Percentiles rank a stretch among this genome's conserved stretches.
Evolutionary conservation across 1,139 yeast genomes (phyloP).

Genomic region (Debaryomyces sp.): DNA sequence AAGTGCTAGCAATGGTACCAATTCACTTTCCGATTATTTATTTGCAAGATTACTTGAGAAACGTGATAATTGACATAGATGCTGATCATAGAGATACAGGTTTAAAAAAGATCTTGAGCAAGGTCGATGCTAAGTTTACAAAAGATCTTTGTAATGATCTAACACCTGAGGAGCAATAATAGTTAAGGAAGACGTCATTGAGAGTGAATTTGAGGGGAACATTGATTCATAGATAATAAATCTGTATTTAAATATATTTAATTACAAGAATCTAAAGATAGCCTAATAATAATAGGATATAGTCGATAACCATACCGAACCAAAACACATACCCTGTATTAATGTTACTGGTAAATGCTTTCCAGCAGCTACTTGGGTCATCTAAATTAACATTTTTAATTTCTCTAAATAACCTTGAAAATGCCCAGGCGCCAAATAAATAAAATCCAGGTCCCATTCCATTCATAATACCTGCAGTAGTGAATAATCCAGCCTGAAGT

Average conservation of each 20-base stretch:
- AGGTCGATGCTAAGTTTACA: conserved; percentile 28
- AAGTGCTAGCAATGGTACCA: conserved; percentile 35
- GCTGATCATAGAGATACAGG: conserved; percentile 20
- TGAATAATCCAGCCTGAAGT: conserved; percentile 66
- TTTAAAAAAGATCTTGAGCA: conserved; percentile 31
- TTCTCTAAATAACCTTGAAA: conserved; percentile 67
- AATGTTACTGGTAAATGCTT: conserved; percentile 74
- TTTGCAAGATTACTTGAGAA: conserved; percentile 30
- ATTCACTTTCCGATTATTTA: conserved; percentile 33
- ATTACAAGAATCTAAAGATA: conserved; percentile 24
- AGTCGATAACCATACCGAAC: conserved; percentile 77
- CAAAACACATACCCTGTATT: conserved; percentile 79
- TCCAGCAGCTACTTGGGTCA: conserved; percentile 81
- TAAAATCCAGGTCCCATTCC: conserved; percentile 88
- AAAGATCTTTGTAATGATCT: conserved; percentile 17
- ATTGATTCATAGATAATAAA: background rate
- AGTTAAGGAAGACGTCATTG: background rate
- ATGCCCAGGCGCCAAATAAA: conserved; percentile 66
- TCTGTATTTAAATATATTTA: background rate
- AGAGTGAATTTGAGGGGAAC: too few relatives aligned
- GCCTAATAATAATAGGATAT: conserved; percentile 54
- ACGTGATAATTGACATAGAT: conserved; percentile 25
- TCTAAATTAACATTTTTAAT: conserved; percentile 75
- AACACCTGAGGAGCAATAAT: background rate
- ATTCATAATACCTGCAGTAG: conserved; percentile 76